Evolutionary conservation across 306 rosid genomes (phyloP).

Genomic region (Malus sylvestris): DNA sequence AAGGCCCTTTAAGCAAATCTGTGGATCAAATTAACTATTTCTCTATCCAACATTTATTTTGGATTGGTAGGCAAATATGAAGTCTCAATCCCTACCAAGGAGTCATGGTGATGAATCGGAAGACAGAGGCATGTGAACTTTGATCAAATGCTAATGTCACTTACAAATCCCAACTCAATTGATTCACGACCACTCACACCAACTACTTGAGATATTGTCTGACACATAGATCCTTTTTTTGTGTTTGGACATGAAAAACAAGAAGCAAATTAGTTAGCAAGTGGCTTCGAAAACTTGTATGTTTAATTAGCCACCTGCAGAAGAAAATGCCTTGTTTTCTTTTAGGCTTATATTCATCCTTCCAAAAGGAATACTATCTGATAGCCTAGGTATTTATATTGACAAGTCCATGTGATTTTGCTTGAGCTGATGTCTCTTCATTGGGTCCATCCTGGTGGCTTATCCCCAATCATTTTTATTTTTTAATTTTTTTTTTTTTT

Average conservation of each 20-base stretch:
- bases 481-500: too few relatives aligned
- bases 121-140: neutral
- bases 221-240: too few relatives aligned
- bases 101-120: neutral
- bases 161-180: neutral
- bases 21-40: neutral
- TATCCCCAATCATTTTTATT: neutral
- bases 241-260: neutral
- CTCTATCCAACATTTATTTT: neutral
- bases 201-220: neutral
- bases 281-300: too few relatives aligned
- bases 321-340: too few relatives aligned
- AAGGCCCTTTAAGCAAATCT: neutral
- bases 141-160: neutral
- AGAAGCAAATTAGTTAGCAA: neutral
- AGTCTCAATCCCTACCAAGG: neutral
- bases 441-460: neutral
- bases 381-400: neutral
- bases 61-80: neutral
- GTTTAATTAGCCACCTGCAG: too few relatives aligned
- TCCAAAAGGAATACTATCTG: neutral
- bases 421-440: neutral
- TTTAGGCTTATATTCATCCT: neutral
- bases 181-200: neutral
- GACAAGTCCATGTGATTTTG: conserved; percentile 10